Percentiles rank a stretch among this genome's conserved stretches.
These are phyloP conservation scores for Triticum timopheevii DNA, from an alignment of 176 grass and related monocot species.

Conservation along the genomic window DNA sequence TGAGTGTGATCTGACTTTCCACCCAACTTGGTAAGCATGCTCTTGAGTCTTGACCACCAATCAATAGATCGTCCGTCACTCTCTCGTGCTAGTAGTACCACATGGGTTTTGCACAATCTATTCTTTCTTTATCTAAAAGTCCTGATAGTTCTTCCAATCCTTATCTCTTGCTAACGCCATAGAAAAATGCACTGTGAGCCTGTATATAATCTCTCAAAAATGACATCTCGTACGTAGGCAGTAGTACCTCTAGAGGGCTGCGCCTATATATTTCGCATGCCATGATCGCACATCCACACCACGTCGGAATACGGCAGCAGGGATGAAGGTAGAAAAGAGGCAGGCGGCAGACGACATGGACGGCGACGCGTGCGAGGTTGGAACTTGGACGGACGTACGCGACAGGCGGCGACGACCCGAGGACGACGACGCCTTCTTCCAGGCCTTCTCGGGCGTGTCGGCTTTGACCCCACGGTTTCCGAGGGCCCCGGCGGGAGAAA, in stretches of 20 bases:
- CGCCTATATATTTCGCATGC: too few relatives aligned
- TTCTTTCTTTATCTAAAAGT: neutral
- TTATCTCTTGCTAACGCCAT: too few relatives aligned
- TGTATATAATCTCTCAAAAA: neutral
- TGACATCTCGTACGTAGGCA: neutral
- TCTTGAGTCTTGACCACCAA: neutral
- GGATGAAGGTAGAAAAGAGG: neutral
- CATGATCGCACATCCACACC: neutral
- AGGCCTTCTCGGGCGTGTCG: slow-evolving; percentile 43
- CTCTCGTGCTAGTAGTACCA: too few relatives aligned
- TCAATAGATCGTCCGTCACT: neutral
- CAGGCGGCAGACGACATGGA: neutral
- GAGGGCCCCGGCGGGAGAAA: neutral
- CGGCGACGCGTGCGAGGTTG: slow-evolving; percentile 24
- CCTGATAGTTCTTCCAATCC: too few relatives aligned
- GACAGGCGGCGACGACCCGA: slow-evolving; percentile 13
- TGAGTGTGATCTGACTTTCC: neutral
- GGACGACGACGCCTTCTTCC: slow-evolving; percentile 24
- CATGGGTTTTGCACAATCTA: neutral
- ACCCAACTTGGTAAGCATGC: neutral
- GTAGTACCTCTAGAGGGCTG: too few relatives aligned
- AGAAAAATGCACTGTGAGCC: neutral
- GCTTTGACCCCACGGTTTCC: slow-evolving; percentile 45
- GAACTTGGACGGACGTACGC: slow-evolving; percentile 21
- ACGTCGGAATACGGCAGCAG: neutral